phyloP scores from a whole-genome alignment of 2,329 filamentous ascomycete genomes.

The Botrytis medusae region DNA sequence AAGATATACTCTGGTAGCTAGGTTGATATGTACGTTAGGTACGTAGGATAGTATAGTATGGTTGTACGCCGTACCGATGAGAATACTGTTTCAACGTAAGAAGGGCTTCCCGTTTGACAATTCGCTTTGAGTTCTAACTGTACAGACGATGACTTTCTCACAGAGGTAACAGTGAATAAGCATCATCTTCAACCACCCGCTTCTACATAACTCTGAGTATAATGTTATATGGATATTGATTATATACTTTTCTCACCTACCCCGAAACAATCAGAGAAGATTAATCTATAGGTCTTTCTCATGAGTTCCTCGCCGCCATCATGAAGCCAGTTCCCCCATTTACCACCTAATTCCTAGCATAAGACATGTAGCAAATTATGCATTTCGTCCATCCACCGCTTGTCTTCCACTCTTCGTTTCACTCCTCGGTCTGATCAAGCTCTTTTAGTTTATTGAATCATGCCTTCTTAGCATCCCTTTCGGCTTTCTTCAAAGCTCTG shows the following conservation, averaged over 20 bases:
- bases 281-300: background rate
- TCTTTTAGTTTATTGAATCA: constrained; percentile 7
- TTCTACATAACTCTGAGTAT: background rate
- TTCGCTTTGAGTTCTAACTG: background rate
- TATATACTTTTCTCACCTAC: background rate
- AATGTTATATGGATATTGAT: background rate
- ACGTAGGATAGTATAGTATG: background rate
- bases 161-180: background rate
- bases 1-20: background rate
- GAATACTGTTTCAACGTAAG: too few species aligned
- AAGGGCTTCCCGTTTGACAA: background rate
- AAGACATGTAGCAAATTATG: background rate
- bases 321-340: background rate
- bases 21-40: background rate
- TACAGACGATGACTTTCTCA: too few species aligned
- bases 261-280: background rate
- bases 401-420: constrained; percentile 27
- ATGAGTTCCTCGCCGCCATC: background rate
- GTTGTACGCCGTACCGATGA: background rate
- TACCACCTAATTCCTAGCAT: background rate
- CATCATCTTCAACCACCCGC: too few species aligned
- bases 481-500: constrained; percentile 68
- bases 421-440: background rate
- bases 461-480: constrained; percentile 61
- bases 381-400: constrained; percentile 23